These are phyloP conservation scores for Thelephora ganbajun DNA, from an alignment of 768 basidiomycete genomes.

Conservation along the genomic window DNA sequence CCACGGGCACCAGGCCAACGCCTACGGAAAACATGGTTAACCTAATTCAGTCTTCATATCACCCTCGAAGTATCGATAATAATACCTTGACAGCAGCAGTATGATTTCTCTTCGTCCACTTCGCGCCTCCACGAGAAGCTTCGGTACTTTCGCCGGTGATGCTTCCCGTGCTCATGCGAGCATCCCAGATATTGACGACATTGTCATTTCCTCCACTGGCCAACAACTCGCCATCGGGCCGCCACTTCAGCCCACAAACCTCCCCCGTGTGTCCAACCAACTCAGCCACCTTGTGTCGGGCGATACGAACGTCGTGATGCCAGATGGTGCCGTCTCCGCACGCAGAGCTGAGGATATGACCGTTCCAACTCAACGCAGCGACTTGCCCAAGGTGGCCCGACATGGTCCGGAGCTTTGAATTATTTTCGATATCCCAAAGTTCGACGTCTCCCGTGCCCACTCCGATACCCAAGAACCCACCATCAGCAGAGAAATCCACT, in stretches of 20 bases:
- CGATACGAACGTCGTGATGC: conserved; percentile 87
- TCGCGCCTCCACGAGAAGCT: conserved; percentile 19
- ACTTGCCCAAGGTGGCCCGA: conserved; percentile 72
- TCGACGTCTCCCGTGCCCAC: conserved; percentile 76
- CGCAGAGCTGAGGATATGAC: conserved; percentile 75
- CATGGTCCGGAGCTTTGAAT: conserved; percentile 84
- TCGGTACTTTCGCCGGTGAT: conserved; percentile 13
- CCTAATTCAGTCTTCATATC: background rate
- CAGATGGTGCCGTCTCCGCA: conserved; percentile 92
- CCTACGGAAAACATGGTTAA: conserved; percentile 30
- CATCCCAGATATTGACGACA: conserved; percentile 97
- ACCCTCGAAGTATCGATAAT: background rate
- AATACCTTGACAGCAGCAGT: conserved; percentile 28
- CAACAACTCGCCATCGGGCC: conserved; percentile 74
- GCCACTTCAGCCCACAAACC: conserved; percentile 87
- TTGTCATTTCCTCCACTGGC: conserved; percentile 97
- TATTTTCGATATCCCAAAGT: conserved; percentile 83
- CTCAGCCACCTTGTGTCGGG: conserved; percentile 77
- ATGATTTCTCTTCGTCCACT: conserved; percentile 43
- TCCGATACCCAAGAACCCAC: conserved; percentile 72
- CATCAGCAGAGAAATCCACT: conserved; percentile 70
- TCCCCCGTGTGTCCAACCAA: conserved; percentile 84
- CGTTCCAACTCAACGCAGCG: conserved; percentile 76
- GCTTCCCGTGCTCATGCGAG: conserved; percentile 24
- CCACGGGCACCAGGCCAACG: conserved; percentile 97